These are phyloP conservation scores for Termitomyces sp. DNA, from an alignment of 1,284 basidiomycete species.

Conservation along the genomic window DNA sequence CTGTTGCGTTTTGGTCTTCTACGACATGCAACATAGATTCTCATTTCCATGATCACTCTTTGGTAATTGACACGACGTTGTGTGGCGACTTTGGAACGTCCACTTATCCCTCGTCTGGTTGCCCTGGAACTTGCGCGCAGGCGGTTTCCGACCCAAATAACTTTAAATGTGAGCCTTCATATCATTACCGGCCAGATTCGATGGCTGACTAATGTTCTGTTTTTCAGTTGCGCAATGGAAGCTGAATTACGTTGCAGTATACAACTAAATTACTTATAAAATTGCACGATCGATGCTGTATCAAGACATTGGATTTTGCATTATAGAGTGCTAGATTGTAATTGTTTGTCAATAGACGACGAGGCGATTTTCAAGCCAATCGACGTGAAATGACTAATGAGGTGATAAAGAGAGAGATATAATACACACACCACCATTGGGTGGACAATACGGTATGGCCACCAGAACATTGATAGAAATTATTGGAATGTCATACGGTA, in stretches of 20 bases:
- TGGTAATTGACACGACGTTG: constrained; percentile 63
- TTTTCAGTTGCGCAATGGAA: constrained; percentile 50
- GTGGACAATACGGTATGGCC: too few species aligned
- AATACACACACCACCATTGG: too few species aligned
- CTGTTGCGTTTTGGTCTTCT: constrained; percentile 61
- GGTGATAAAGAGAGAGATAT: too few species aligned
- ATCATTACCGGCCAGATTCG: background rate
- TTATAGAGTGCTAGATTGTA: background rate
- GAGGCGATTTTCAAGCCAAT: too few species aligned
- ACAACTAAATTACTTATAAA: constrained; percentile 16
- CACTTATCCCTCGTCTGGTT: constrained; percentile 51
- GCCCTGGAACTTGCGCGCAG: constrained; percentile 65
- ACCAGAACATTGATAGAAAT: too few species aligned
- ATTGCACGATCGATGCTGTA: background rate
- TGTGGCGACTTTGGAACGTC: constrained; percentile 64
- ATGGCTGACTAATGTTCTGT: background rate
- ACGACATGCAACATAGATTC: constrained; percentile 55
- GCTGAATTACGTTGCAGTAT: constrained; percentile 47
- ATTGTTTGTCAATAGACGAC: background rate
- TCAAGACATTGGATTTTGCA: background rate
- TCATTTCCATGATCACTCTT: constrained; percentile 67
- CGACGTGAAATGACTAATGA: too few species aligned
- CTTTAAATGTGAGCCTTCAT: constrained; percentile 44
- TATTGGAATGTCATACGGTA: too few species aligned
- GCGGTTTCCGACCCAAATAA: constrained; percentile 61